Evolutionary conservation across 2,329 filamentous ascomycete species (phyloP), one percentile per base, ranked within the genome.

Genomic region (Ceratocystis variospora): DNA sequence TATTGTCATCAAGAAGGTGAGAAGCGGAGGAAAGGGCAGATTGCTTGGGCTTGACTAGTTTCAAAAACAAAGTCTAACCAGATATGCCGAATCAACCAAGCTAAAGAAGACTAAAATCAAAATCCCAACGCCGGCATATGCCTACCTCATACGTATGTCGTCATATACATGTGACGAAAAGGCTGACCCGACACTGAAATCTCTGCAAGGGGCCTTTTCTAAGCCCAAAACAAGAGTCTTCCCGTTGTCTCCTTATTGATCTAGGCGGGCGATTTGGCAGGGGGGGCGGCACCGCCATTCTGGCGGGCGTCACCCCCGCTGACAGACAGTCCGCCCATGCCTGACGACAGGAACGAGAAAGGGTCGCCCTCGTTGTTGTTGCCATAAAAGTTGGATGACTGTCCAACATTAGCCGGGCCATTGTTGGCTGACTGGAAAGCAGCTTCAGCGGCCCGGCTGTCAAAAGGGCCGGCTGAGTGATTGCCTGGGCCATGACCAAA

Each of bases 341-440:
- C 87, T 37, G 83, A 82, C 37, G 86, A 88, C 63, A 94, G 81
- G 78, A 93, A 93, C 17, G 87, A 86, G 75, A 93, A 92, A 10
- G 89, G 88, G 71, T 92, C 89, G 71, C 80, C 86, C 72, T 89
- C 86, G 66, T 78, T 79, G 71, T 85, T 80, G 69, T 72, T 73
- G 6, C 63, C 63, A 69, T 78, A 78, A 64, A 77, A 78, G 71
- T 77, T 77, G 77, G 89, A 90, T 53, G 87, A 86, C 44, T 87
- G 85, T 50, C 88, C 89, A 68, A 87, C 87, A 57, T 88, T 89
- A 17, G 87, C 86, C 22, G 87, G 87, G 66, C 89, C 89, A 71
- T 94, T 93, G 71, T 87, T 87, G 48, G 90, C 91, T 50, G 89
- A 89, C 74, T 90, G 89, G 80, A 99, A 99, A 31, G 94, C 93